A percentile compares a stretch with the other conserved stretches of the same genome.
phyloP scores from a whole-genome alignment of 2,329 filamentous ascomycete genomes.

The Cladosporium sp. region DNA sequence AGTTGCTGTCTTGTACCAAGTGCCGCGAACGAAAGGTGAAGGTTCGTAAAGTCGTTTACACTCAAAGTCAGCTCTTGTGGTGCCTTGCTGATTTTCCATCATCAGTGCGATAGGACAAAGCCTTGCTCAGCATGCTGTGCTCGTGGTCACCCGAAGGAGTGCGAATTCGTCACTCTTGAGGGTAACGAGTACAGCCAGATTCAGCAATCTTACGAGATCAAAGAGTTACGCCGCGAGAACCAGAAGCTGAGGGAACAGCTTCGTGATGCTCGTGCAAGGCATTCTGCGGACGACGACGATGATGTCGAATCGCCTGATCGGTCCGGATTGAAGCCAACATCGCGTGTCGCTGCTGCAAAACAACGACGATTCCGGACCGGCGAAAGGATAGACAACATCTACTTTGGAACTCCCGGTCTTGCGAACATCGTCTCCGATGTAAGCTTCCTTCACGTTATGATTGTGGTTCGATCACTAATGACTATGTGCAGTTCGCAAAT shows the following conservation, averaged over 20 bases:
- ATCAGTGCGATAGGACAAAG: slow-evolving; percentile 46
- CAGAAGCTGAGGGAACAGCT: slow-evolving; percentile 41
- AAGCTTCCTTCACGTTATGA: slow-evolving; percentile 13
- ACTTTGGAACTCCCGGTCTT: slow-evolving; percentile 48
- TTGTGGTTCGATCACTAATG: slow-evolving; percentile 4
- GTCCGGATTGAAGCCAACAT: slow-evolving; percentile 20
- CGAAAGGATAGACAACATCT: slow-evolving; percentile 43
- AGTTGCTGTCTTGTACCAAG: slow-evolving; percentile 46
- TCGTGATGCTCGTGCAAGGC: slow-evolving; percentile 26
- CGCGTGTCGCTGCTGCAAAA: slow-evolving; percentile 22
- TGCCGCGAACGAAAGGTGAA: slow-evolving; percentile 48
- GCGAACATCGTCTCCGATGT: slow-evolving; percentile 47
- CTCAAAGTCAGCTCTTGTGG: not conserved
- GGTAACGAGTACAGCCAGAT: slow-evolving; percentile 45
- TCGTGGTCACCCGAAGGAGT: slow-evolving; percentile 44
- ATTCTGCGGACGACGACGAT: slow-evolving; percentile 37
- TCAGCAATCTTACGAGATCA: slow-evolving; percentile 45
- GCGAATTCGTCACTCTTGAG: slow-evolving; percentile 43
- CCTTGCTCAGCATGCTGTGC: slow-evolving; percentile 48
- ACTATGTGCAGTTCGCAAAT: slow-evolving; percentile 36
- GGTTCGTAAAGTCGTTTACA: slow-evolving; percentile 27
- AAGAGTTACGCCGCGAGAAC: slow-evolving; percentile 44
- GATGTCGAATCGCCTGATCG: slow-evolving; percentile 28
- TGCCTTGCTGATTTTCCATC: slow-evolving; percentile 7
- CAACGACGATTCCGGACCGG: slow-evolving; percentile 35